These are phyloP conservation scores for Raffaelea arxii DNA, from an alignment of 2,329 filamentous ascomycete species.

Conservation along the genomic window DNA sequence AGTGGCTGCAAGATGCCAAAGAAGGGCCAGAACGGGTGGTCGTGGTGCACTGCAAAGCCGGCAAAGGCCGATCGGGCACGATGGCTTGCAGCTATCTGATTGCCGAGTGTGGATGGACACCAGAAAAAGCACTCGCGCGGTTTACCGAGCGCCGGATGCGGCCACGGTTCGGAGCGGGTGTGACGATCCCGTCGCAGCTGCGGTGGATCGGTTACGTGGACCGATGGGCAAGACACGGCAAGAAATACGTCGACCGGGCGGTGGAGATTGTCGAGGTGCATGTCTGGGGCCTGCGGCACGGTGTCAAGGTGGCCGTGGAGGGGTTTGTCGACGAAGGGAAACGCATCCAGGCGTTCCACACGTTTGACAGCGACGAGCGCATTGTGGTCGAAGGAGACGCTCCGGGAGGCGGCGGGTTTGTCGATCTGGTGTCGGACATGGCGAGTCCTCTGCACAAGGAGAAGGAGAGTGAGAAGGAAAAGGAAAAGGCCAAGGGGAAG, in stretches of 20 bases:
- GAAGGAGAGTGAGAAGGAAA: not conserved
- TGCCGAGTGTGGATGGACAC: slow-evolving; percentile 61
- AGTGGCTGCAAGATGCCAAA: slow-evolving; percentile 57
- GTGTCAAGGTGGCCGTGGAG: slow-evolving; percentile 79
- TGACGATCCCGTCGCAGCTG: slow-evolving; percentile 88
- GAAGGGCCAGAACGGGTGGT: slow-evolving; percentile 47
- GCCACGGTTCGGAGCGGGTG: slow-evolving; percentile 70
- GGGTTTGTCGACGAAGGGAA: slow-evolving; percentile 85
- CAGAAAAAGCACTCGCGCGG: slow-evolving; percentile 41
- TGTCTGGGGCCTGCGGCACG: slow-evolving; percentile 77
- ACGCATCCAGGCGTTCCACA: slow-evolving; percentile 73
- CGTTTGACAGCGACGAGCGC: slow-evolving; percentile 65
- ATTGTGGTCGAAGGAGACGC: slow-evolving; percentile 52
- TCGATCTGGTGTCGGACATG: slow-evolving; percentile 46
- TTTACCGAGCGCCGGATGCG: slow-evolving; percentile 82
- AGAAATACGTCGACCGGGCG: slow-evolving; percentile 74
- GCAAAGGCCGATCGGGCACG: slow-evolving; percentile 87
- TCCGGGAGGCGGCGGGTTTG: slow-evolving; percentile 37
- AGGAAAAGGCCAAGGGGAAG: not conserved
- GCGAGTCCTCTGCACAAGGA: slow-evolving; percentile 16
- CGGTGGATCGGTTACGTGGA: slow-evolving; percentile 85
- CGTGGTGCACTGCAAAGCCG: slow-evolving; percentile 95
- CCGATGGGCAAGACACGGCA: slow-evolving; percentile 59
- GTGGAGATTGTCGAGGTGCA: slow-evolving; percentile 85
- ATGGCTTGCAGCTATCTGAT: slow-evolving; percentile 85